Percentiles rank a stretch among this genome's conserved stretches.
Conservation (phyloP, 1,139 yeast species). For the Eremothecium cymbalariae region DNA sequence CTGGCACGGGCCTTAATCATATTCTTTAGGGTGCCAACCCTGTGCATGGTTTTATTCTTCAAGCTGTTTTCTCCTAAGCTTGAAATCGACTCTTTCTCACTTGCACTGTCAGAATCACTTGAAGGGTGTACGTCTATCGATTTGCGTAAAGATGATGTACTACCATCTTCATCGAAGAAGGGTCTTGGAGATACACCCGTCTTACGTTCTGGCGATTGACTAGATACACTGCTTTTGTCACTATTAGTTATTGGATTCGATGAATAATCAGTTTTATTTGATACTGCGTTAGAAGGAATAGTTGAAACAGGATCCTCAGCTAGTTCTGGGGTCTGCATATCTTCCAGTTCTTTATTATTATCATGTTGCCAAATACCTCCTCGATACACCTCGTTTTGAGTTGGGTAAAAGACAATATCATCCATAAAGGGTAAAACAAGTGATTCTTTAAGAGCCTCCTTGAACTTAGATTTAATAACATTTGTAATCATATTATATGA, state of each 20-base stretch:
- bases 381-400: conserved; percentile 60
- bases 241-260: neutral
- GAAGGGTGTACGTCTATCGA: neutral
- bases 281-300: neutral
- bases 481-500: conserved; percentile 72
- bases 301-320: conserved; percentile 1
- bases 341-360: neutral
- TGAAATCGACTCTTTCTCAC: conserved; percentile 2
- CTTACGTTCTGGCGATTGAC: conserved; percentile 2
- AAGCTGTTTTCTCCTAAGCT: conserved; percentile 4
- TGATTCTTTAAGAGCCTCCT: conserved; percentile 71
- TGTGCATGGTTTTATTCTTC: conserved; percentile 4
- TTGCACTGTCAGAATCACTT: conserved; percentile 5
- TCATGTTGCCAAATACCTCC: conserved; percentile 79
- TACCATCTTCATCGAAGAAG: conserved; percentile 2
- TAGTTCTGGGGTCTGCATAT: conserved; percentile 1
- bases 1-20: conserved; percentile 4
- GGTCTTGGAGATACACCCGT: conserved; percentile 1
- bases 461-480: conserved; percentile 67
- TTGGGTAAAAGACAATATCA: conserved; percentile 64
- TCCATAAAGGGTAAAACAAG: conserved; percentile 85
- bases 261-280: neutral
- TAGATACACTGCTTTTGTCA: neutral
- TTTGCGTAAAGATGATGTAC: conserved; percentile 1
- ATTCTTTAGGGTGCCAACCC: conserved; percentile 3